Evolutionary conservation across 2,329 filamentous ascomycete genomes (phyloP).

Genomic region (Alternaria conjuncta): DNA sequence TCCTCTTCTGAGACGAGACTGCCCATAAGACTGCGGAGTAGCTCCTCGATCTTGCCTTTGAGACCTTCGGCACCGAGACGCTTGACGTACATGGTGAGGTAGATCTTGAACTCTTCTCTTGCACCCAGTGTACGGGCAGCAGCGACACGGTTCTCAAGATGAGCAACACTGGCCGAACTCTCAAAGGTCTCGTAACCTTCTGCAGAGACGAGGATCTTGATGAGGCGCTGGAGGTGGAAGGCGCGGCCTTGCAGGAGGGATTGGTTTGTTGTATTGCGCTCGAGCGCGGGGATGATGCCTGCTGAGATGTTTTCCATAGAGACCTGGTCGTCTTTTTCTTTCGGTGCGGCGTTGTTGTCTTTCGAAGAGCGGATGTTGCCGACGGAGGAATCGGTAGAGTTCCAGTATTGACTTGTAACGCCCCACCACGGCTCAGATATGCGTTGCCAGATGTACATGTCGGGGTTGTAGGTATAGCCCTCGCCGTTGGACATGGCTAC

Average conservation of each 20-base stretch:
- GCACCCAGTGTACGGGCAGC: slow-evolving; percentile 84
- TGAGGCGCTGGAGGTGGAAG: slow-evolving; percentile 86
- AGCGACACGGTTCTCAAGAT: slow-evolving; percentile 92
- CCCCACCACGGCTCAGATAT: slow-evolving; percentile 99
- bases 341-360: slow-evolving; percentile 29
- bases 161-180: slow-evolving; percentile 87
- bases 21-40: slow-evolving; percentile 81
- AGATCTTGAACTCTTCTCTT: slow-evolving; percentile 90
- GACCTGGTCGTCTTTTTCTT: slow-evolving; percentile 55
- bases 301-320: slow-evolving; percentile 74
- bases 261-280: slow-evolving; percentile 93
- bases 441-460: slow-evolving; percentile 90
- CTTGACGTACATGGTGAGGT: slow-evolving; percentile 98
- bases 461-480: slow-evolving; percentile 85
- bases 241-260: slow-evolving; percentile 89
- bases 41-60: slow-evolving; percentile 88
- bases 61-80: slow-evolving; percentile 89
- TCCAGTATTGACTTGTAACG: slow-evolving; percentile 98
- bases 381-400: slow-evolving; percentile 90
- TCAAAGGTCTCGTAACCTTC: slow-evolving; percentile 95
- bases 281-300: slow-evolving; percentile 90
- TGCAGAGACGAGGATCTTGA: slow-evolving; percentile 85
- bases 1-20: slow-evolving; percentile 65
- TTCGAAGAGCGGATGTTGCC: slow-evolving; percentile 75
- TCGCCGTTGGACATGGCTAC: slow-evolving; percentile 95